phyloP scores from a whole-genome alignment of 768 basidiomycete species.

The Neoboletus magnificus region DNA sequence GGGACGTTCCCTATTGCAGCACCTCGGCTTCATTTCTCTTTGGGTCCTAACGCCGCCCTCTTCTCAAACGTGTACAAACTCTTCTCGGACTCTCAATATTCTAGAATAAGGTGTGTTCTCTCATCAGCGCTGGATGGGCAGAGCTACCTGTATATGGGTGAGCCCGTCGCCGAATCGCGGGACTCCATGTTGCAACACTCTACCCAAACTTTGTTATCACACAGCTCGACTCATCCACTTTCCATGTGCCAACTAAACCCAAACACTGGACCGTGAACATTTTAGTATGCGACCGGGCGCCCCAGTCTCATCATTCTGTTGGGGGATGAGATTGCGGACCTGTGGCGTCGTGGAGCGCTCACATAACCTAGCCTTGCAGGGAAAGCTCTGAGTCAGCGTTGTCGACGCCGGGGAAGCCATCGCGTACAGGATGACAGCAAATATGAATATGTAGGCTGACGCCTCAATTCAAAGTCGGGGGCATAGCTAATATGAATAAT shows the following conservation, averaged over 20 bases:
- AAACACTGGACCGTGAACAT: not conserved
- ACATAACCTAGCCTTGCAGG: slow-evolving; percentile 1
- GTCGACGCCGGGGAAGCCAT: not conserved
- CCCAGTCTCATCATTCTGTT: too few species aligned
- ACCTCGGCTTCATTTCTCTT: slow-evolving; percentile 6
- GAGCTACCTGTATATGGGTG: slow-evolving; percentile 21
- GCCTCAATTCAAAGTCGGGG: not conserved
- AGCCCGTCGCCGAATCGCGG: slow-evolving; percentile 2
- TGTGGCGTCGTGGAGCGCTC: slow-evolving; percentile 24
- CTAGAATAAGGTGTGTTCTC: slow-evolving; percentile 7
- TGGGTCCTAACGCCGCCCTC: slow-evolving; percentile 10
- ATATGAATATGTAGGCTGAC: not conserved
- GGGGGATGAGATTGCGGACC: slow-evolving; percentile 9
- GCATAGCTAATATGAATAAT: not conserved
- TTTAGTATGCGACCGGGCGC: not conserved
- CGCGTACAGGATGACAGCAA: slow-evolving; percentile 3
- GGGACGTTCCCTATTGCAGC: not conserved
- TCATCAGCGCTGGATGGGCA: slow-evolving; percentile 5
- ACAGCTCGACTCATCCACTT: not conserved
- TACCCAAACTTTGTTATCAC: slow-evolving; percentile 6
- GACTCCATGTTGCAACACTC: not conserved
- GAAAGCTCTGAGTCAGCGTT: slow-evolving; percentile 3
- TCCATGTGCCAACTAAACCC: not conserved
- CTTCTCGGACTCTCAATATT: slow-evolving; percentile 3
- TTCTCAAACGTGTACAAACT: slow-evolving; percentile 10